Evolutionary conservation across 1,284 basidiomycete genomes (phyloP).

Genomic region (Rhodotorula sp.): DNA sequence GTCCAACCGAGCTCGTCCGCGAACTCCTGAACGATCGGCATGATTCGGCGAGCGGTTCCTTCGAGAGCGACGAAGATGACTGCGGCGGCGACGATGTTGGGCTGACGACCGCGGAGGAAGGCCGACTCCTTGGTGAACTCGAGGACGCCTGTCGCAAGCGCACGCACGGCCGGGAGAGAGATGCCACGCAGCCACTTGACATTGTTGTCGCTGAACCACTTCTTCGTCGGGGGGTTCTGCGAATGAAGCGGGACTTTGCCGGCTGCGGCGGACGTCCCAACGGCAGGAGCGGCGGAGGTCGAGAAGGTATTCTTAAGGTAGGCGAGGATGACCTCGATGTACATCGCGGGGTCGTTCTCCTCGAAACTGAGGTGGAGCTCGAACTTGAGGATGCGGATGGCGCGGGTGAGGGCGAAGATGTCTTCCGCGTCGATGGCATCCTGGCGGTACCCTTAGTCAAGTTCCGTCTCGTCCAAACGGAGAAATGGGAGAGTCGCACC

Average conservation of each 20-base stretch:
- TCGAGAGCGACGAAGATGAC: slow-evolving; percentile 69
- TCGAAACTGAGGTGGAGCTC: slow-evolving; percentile 39
- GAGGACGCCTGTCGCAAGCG: slow-evolving; percentile 61
- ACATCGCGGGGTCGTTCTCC: slow-evolving; percentile 53
- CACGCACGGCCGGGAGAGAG: slow-evolving; percentile 54
- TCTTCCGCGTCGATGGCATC: slow-evolving; percentile 58
- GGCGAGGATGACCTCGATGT: slow-evolving; percentile 57
- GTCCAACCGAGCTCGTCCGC: slow-evolving; percentile 59
- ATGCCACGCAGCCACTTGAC: slow-evolving; percentile 52
- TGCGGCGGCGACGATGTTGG: slow-evolving; percentile 55
- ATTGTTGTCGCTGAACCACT: slow-evolving; percentile 49
- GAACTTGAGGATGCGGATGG: slow-evolving; percentile 37
- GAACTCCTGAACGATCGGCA: slow-evolving; percentile 60
- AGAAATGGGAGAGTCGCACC: slow-evolving; percentile 12
- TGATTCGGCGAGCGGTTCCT: slow-evolving; percentile 59
- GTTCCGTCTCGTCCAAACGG: no score
- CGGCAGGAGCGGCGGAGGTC: slow-evolving; percentile 25
- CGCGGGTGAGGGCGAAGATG: slow-evolving; percentile 57
- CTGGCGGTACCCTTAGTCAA: slow-evolving; percentile 41
- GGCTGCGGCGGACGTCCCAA: slow-evolving; percentile 42
- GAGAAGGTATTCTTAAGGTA: slow-evolving; percentile 52
- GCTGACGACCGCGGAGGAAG: slow-evolving; percentile 44
- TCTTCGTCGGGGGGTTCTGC: slow-evolving; percentile 24
- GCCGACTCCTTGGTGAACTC: slow-evolving; percentile 56
- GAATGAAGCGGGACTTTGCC: slow-evolving; percentile 34